phyloP scores from a whole-genome alignment of 768 basidiomycete species.

The Xerocomus potaroensis region DNA sequence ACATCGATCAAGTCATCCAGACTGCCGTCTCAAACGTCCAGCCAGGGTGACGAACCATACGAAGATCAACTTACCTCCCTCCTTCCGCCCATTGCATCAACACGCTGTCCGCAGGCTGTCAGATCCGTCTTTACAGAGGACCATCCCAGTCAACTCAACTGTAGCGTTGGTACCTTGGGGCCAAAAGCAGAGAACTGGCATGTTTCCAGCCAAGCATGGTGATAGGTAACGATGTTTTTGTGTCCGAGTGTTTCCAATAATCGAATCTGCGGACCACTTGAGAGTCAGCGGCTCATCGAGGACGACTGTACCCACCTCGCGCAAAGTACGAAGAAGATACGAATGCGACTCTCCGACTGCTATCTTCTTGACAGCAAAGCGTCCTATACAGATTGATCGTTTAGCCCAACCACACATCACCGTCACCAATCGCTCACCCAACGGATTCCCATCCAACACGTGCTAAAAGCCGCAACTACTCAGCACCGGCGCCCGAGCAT shows the following conservation, averaged over 20 bases:
- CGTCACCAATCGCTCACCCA: slow-evolving; percentile 53
- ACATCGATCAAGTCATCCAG: slow-evolving; percentile 83
- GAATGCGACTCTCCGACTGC: slow-evolving; percentile 88
- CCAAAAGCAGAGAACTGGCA: slow-evolving; percentile 86
- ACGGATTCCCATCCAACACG: slow-evolving; percentile 78
- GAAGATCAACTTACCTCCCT: slow-evolving; percentile 45
- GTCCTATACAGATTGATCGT: slow-evolving; percentile 48
- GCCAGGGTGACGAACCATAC: not conserved
- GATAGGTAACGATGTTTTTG: slow-evolving; percentile 92
- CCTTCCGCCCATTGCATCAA: slow-evolving; percentile 95
- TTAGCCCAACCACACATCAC: too few species aligned
- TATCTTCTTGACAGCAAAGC: slow-evolving; percentile 95
- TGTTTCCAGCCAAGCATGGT: slow-evolving; percentile 91
- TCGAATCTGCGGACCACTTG: slow-evolving; percentile 50
- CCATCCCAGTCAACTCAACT: slow-evolving; percentile 45
- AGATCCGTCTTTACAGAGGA: not conserved
- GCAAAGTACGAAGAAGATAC: slow-evolving; percentile 77
- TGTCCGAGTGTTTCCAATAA: slow-evolving; percentile 84
- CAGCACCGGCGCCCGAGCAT: not conserved
- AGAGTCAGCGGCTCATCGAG: not conserved
- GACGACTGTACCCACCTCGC: slow-evolving; percentile 49
- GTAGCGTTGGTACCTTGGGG: slow-evolving; percentile 80
- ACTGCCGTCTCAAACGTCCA: slow-evolving; percentile 30
- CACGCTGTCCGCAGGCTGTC: slow-evolving; percentile 43
- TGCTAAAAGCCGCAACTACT: slow-evolving; percentile 49